phyloP scores from a whole-genome alignment of 768 basidiomycete species.

The Tricholoma sp. region DNA sequence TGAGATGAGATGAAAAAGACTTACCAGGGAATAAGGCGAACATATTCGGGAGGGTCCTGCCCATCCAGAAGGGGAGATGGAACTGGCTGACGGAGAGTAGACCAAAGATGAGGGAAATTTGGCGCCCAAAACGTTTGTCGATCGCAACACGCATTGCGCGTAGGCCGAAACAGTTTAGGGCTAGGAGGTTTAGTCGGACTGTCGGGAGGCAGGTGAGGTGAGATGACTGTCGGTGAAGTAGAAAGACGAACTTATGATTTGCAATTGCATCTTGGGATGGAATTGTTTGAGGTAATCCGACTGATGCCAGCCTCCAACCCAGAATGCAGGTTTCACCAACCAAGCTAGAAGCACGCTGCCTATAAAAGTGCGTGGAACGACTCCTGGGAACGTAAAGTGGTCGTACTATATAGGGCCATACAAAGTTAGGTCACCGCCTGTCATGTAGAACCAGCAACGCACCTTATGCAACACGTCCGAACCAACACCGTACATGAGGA shows the following conservation, averaged over 20 bases:
- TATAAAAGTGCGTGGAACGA: slow-evolving; percentile 83
- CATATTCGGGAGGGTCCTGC: slow-evolving; percentile 93
- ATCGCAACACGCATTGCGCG: slow-evolving; percentile 60
- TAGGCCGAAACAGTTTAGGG: slow-evolving; percentile 52
- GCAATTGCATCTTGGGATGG: slow-evolving; percentile 68
- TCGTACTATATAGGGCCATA: slow-evolving; percentile 61
- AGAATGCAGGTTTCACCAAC: slow-evolving; percentile 44
- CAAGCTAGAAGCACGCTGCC: slow-evolving; percentile 70
- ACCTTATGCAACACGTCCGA: slow-evolving; percentile 43
- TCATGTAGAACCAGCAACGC: slow-evolving; percentile 22
- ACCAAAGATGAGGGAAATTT: slow-evolving; percentile 46
- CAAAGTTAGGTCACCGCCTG: neutral
- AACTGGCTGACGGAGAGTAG: slow-evolving; percentile 80
- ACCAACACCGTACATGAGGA: slow-evolving; percentile 67
- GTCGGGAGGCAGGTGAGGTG: slow-evolving; percentile 41
- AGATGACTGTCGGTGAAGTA: neutral
- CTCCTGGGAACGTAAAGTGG: slow-evolving; percentile 83
- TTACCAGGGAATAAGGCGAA: slow-evolving; percentile 77
- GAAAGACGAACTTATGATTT: slow-evolving; percentile 42
- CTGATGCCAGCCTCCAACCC: slow-evolving; percentile 31
- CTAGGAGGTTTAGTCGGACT: slow-evolving; percentile 20
- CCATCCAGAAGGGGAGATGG: slow-evolving; percentile 91
- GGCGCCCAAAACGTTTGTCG: slow-evolving; percentile 55
- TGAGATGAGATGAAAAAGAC: too few relatives aligned
- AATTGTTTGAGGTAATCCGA: slow-evolving; percentile 41